These are phyloP conservation scores for Colletotrichum shisoi DNA, from an alignment of 2,329 filamentous ascomycete species.

Conservation along the genomic window DNA sequence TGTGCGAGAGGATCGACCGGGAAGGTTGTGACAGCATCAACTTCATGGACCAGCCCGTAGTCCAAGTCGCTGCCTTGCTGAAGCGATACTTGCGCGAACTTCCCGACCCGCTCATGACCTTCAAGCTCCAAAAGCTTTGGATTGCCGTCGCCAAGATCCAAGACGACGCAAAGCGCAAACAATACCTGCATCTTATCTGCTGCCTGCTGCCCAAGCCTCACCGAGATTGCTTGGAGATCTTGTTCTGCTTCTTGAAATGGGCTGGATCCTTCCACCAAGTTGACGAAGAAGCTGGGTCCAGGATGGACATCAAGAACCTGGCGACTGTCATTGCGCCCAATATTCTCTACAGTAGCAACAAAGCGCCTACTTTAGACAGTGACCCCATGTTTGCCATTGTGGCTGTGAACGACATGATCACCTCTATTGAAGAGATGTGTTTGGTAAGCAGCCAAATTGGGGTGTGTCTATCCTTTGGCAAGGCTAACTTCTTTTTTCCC, in stretches of 20 bases:
- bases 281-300: conserved; percentile 94
- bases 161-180: conserved; percentile 81
- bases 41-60: conserved; percentile 85
- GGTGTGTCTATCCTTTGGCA: conserved; percentile 1
- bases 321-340: conserved; percentile 98
- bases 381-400: conserved; percentile 94
- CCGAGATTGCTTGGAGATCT: conserved; percentile 90
- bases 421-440: conserved; percentile 95
- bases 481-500: conserved; percentile 34
- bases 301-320: conserved; percentile 98
- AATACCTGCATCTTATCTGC: conserved; percentile 87
- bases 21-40: conserved; percentile 86
- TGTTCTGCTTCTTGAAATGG: conserved; percentile 98
- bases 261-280: conserved; percentile 96
- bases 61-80: conserved; percentile 90
- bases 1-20: conserved; percentile 84
- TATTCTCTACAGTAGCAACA: conserved; percentile 77
- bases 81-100: conserved; percentile 96
- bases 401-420: conserved; percentile 88
- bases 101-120: conserved; percentile 91
- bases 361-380: conserved; percentile 74
- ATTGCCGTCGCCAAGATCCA: conserved; percentile 87
- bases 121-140: conserved; percentile 92
- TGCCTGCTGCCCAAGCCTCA: conserved; percentile 92
- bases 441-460: conserved; percentile 70